These are phyloP conservation scores for Trichoderma sp. DNA, from an alignment of 2,329 filamentous ascomycete species.

Conservation along the genomic window DNA sequence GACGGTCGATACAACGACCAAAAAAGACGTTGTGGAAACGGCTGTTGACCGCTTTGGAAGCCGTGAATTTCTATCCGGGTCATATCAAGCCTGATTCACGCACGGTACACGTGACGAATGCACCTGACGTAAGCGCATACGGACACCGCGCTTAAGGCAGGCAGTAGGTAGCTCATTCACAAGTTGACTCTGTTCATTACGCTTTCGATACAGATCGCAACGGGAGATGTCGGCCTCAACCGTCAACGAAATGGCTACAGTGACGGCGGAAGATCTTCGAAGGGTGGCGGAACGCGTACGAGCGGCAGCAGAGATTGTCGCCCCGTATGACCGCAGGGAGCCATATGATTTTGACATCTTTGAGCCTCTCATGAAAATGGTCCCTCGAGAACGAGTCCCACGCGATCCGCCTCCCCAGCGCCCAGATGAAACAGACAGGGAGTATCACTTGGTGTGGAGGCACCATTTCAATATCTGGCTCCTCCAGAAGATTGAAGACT, in stretches of 20 bases:
- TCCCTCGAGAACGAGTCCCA: background rate
- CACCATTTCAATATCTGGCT: no score
- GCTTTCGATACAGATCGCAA: background rate
- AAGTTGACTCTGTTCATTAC: background rate
- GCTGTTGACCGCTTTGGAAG: no score
- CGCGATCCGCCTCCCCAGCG: background rate
- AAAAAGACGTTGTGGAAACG: no score
- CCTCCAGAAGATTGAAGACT: no score
- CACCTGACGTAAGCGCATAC: background rate
- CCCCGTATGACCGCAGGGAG: background rate
- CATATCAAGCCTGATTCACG: no score
- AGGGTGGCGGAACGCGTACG: background rate
- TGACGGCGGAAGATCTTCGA: background rate
- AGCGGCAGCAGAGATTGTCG: background rate
- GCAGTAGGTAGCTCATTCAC: background rate
- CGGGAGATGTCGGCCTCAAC: background rate
- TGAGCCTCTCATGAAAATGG: background rate
- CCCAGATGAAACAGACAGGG: background rate
- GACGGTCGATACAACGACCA: no score
- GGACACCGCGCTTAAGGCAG: no score
- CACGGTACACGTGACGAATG: background rate
- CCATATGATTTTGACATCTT: background rate
- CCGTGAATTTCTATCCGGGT: no score
- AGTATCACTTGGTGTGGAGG: background rate
- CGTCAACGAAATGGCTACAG: background rate